Evolutionary conservation across 192 early-diverging fungal species (phyloP), one percentile per base, ranked within the genome.

Genomic region (Coemansia umbellata): DNA sequence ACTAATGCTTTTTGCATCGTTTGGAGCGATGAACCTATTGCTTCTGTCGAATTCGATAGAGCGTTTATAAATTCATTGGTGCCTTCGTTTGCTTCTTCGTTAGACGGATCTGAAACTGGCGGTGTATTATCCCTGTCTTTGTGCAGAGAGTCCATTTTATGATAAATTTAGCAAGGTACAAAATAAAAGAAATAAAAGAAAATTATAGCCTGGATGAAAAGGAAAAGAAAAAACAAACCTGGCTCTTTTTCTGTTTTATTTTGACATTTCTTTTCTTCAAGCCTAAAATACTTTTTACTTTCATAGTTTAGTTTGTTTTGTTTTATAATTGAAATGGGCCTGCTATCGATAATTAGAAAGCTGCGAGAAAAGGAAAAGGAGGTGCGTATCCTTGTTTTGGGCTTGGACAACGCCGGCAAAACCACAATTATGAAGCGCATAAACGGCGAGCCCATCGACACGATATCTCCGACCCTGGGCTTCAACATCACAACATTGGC

Each of bases 381-480:
- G 63, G 91, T 95, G 54, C 88, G 97, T 13, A 75, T 99, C 33
- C 74, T 97, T 7, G 91, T 99, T 48, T 84, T 99, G 78, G 96
- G 96, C 0, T 81, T 99, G 0, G 96, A 99, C 76, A 99, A 99
- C 83, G 97, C 97, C 0, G 97, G 97, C 53, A 99, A 99, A 60
- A 99, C 97, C 0, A 99, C 97, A 7, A 96, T 97, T 47, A 78
- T 97, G 40, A 96, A 97, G 66, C 79, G 90, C 6, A 87, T 99
- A 66, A 96, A 91, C 78, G 93, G 93, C 37, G 91, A 97, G 54
- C 83, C 85, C 47, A 92, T 93, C 37, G 83, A 85, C 55, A 88
- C 84, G 4, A 90, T 98, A 48, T 91, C 93, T 17, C 95, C 95
- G 5, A 97, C 95, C 1, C 81, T 99, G 9, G 97, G 97, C 10